A percentile compares a stretch with the other conserved stretches of the same genome.
These are phyloP conservation scores for Saccharomycopsis babjevae DNA, from an alignment of 805 yeast species.

Conservation along the genomic window DNA sequence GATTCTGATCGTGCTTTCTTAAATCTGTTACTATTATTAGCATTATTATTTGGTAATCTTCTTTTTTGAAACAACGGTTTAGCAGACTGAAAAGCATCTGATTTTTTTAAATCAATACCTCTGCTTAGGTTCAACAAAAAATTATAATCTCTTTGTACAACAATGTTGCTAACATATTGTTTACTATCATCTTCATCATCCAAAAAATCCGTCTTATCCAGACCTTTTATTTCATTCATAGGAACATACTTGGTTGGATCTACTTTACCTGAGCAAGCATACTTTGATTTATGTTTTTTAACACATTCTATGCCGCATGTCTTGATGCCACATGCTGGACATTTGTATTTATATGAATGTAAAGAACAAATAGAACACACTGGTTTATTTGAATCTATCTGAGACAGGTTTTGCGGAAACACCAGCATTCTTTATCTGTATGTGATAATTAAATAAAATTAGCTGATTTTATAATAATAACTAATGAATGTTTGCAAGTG, in stretches of 20 bases:
- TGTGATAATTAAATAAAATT: too few species aligned
- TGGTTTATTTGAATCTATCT: background rate
- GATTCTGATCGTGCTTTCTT: background rate
- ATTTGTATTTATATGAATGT: slow-evolving; percentile 48
- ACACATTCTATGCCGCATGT: slow-evolving; percentile 72
- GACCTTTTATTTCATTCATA: slow-evolving; percentile 29
- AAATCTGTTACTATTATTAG: background rate
- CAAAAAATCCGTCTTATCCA: background rate
- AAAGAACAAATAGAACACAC: slow-evolving; percentile 39
- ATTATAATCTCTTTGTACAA: slow-evolving; percentile 75
- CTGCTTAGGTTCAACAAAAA: slow-evolving; percentile 55
- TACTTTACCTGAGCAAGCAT: slow-evolving; percentile 55
- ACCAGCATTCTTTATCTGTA: too few species aligned
- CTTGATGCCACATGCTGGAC: slow-evolving; percentile 63
- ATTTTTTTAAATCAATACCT: slow-evolving; percentile 44
- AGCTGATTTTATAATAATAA: too few species aligned
- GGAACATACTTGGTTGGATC: slow-evolving; percentile 50
- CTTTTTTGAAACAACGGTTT: slow-evolving; percentile 15
- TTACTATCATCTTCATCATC: slow-evolving; percentile 28
- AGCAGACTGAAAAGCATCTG: slow-evolving; percentile 29
- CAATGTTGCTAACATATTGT: slow-evolving; percentile 4
- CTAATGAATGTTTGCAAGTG: too few species aligned
- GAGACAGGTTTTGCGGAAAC: too few species aligned
- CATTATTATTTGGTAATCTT: background rate
- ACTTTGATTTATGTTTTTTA: slow-evolving; percentile 51